A percentile compares a stretch with the other conserved stretches of the same genome.
Evolutionary conservation across 345 rosid species (phyloP).

Genomic region (Ricinus communis): DNA sequence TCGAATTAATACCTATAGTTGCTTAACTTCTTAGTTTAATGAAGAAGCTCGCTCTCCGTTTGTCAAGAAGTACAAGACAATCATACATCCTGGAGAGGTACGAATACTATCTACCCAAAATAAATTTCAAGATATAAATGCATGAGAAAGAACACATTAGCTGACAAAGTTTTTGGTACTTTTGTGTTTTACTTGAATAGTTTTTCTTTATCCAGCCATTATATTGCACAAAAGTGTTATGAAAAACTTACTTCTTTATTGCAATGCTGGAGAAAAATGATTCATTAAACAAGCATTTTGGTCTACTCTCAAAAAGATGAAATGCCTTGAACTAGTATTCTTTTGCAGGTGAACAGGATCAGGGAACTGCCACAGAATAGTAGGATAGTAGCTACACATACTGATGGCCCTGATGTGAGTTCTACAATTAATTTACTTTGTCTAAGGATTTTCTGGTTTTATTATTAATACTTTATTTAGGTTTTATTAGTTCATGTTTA

Average conservation of each 20-base stretch:
- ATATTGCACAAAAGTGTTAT: background rate
- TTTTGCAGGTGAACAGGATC: conserved; percentile 90
- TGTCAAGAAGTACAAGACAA: conserved; percentile 96
- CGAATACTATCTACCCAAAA: background rate
- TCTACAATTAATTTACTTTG: background rate
- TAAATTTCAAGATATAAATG: too few relatives aligned
- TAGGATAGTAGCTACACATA: conserved; percentile 95
- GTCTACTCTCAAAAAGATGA: conserved; percentile 9
- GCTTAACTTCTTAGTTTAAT: conserved; percentile 62
- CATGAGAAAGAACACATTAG: background rate
- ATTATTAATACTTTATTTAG: background rate
- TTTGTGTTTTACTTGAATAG: background rate
- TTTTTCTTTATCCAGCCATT: background rate
- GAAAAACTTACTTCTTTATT: background rate
- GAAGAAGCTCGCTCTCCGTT: conserved; percentile 99
- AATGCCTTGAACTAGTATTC: background rate
- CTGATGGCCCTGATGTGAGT: conserved; percentile 97
- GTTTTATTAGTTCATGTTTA: conserved; percentile 6
- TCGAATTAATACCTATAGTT: background rate
- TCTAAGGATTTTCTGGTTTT: background rate
- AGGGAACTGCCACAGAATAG: conserved; percentile 95
- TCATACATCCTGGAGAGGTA: conserved; percentile 99
- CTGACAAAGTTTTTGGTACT: background rate
- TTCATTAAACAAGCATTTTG: background rate
- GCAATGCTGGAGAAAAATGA: background rate